A percentile compares a stretch with the other conserved stretches of the same genome.
These are phyloP conservation scores for Lentinula aciculospora DNA, from an alignment of 768 basidiomycete species.

Conservation along the genomic window DNA sequence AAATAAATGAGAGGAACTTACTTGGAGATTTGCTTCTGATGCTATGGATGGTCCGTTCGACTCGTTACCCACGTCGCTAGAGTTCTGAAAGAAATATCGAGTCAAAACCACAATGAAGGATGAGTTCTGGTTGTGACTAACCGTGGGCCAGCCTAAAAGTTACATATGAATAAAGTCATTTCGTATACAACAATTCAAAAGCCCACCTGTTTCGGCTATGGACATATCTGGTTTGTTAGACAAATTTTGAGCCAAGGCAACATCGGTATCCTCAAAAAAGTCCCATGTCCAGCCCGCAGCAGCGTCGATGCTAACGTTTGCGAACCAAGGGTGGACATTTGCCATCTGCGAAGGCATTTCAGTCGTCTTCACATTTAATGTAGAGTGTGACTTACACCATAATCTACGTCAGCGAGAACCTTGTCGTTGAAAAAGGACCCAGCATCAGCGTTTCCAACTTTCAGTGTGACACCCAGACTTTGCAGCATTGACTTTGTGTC, in stretches of 20 bases:
- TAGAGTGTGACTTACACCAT: conserved; percentile 44
- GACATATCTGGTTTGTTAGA: conserved; percentile 74
- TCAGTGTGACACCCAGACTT: conserved; percentile 52
- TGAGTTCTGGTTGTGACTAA: conserved; percentile 19
- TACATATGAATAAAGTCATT: not conserved
- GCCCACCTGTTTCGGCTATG: conserved; percentile 77
- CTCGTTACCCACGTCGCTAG: conserved; percentile 49
- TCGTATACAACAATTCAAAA: not conserved
- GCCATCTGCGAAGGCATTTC: conserved; percentile 40
- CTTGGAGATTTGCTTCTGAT: conserved; percentile 55
- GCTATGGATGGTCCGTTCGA: conserved; percentile 68
- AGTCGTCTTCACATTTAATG: not conserved
- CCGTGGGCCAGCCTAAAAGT: conserved; percentile 64
- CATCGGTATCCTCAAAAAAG: conserved; percentile 69
- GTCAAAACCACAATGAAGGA: conserved; percentile 1
- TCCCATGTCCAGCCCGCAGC: conserved; percentile 77
- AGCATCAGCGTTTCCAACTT: conserved; percentile 80
- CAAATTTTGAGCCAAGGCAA: conserved; percentile 43
- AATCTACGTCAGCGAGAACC: conserved; percentile 61
- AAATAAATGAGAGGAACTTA: conserved; percentile 11
- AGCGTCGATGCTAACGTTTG: conserved; percentile 55
- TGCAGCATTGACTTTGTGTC: conserved; percentile 57
- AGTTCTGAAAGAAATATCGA: conserved; percentile 32
- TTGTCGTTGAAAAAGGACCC: conserved; percentile 76
- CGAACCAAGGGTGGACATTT: conserved; percentile 95